Base-by-base conservation (phyloP, 306 rosid genomes). In the Quercus glauca region DNA sequence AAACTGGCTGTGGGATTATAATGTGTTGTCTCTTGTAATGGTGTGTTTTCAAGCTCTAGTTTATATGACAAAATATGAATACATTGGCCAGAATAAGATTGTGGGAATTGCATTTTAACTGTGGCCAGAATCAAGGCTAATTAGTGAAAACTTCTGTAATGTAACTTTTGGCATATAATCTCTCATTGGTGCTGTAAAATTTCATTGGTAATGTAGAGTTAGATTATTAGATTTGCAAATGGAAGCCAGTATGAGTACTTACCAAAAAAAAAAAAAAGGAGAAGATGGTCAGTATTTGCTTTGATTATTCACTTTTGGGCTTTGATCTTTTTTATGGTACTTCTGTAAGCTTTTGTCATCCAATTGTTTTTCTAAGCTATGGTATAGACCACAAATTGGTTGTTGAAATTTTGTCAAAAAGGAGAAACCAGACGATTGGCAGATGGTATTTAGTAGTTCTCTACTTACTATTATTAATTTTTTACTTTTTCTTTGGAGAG, bases 31-130 rank as follows among this genome's bases (percentile, higher is more conserved):
- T 23, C 19, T 56, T 21, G 65, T 29, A 43, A 61, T 63, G 10
- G 35, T 20, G 57, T 35, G 18, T 59, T 79, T 82, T 33, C 76
- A 49, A 43, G 26, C 51, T 73, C n/a, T 70, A 53, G 60, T 82
- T 73, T 83, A 43, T 86, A 31, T 35, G 35, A 7, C 52, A 20
- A 7, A 37, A 65, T 61, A 69, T 73, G 74, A 37, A 64, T 71
- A 60, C 43, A 63, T 71, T 68, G 55, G 70, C 35, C 58, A 63
- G 70, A 28, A 51, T 71, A 57, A 76, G 68, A 71, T 69, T 56
- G 60, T 68, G 80, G 9, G 21, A 28, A 52, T 52, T 15, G 37
- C 37, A 29, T 68, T 43, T 76, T 56, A 43, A 71, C 33, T 71
- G 76, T 60, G 18, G 26, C 33, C 58, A 15, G 55, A 60, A 31